Percentiles rank a stretch among this genome's conserved stretches.
Evolutionary conservation across 768 basidiomycete genomes (phyloP).

Genomic region (Lactarius hatsudake): DNA sequence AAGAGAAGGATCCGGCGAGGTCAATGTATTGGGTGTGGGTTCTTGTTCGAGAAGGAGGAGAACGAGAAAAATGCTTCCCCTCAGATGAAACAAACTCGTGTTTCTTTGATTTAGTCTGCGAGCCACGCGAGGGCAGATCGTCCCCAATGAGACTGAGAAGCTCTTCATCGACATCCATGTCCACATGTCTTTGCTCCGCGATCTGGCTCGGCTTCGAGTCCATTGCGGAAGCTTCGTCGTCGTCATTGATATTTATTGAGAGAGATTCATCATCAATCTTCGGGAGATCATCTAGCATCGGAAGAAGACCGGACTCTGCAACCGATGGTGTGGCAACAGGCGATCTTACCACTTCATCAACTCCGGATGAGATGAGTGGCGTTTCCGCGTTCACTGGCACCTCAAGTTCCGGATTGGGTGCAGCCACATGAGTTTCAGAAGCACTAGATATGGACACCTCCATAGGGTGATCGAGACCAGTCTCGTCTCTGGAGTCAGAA

Average conservation of each 20-base stretch:
- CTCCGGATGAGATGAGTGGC: not conserved
- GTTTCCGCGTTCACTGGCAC: not conserved
- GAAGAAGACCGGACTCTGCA: not conserved
- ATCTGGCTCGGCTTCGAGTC: conserved; percentile 3
- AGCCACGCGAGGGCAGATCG: conserved; percentile 12
- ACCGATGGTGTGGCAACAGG: not conserved
- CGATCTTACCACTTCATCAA: not conserved
- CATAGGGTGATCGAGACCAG: not conserved
- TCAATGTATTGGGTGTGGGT: conserved; percentile 13
- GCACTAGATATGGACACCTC: not conserved
- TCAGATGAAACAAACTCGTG: conserved; percentile 5
- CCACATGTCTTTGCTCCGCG: conserved; percentile 35
- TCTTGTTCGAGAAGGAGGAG: conserved; percentile 10
- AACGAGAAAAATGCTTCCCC: conserved; percentile 4
- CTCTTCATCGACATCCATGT: conserved; percentile 63
- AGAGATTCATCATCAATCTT: not conserved
- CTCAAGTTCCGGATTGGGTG: not conserved
- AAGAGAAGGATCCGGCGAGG: conserved; percentile 21
- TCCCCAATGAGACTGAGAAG: conserved; percentile 66
- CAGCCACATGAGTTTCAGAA: not conserved
- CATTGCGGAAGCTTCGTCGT: conserved; percentile 1
- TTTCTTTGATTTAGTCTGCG: conserved; percentile 24
- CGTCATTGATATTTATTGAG: conserved; percentile 7
- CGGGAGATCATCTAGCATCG: conserved; percentile 1
- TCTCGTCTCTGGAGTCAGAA: not conserved